Conservation (phyloP, 352 stramenopile species). For the Globisporangium barbulae region DNA sequence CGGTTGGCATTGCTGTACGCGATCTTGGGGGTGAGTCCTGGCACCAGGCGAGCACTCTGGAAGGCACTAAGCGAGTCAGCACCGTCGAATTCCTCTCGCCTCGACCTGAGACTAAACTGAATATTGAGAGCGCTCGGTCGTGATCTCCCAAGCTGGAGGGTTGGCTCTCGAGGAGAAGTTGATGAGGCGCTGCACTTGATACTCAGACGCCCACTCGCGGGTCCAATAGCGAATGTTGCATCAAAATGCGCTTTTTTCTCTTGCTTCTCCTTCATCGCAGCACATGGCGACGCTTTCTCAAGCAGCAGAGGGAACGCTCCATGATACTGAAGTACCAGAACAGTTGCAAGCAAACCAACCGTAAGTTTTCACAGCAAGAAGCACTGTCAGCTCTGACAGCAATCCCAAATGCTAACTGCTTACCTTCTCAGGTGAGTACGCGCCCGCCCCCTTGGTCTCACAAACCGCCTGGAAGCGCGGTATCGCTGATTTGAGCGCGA, state of each 20-base stretch:
- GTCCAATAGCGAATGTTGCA: slow-evolving; percentile 26
- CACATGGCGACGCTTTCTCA: slow-evolving; percentile 29
- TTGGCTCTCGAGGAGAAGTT: neutral
- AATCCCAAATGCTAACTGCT: slow-evolving; percentile 3
- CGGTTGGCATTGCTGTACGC: slow-evolving; percentile 42
- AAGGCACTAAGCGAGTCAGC: slow-evolving; percentile 11
- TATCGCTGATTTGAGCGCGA: slow-evolving; percentile 39
- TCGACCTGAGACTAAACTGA: neutral
- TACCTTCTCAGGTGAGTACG: slow-evolving; percentile 50
- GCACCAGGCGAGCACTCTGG: slow-evolving; percentile 28
- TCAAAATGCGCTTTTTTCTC: slow-evolving; percentile 25
- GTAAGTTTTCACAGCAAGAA: neutral
- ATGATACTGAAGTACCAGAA: slow-evolving; percentile 27
- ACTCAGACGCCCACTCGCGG: neutral
- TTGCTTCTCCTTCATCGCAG: slow-evolving; percentile 23
- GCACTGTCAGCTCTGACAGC: neutral
- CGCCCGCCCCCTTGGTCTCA: slow-evolving; percentile 26
- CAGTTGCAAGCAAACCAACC: neutral
- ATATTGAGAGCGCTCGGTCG: neutral
- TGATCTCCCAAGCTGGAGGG: slow-evolving; percentile 1
- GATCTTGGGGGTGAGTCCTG: slow-evolving; percentile 44
- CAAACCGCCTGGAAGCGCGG: slow-evolving; percentile 31
- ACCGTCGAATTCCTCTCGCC: neutral
- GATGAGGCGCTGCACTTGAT: neutral
- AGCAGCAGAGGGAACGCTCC: slow-evolving; percentile 46